Conservation (phyloP, 352 stramenopile species). For the Phytophthora fragariae region DNA sequence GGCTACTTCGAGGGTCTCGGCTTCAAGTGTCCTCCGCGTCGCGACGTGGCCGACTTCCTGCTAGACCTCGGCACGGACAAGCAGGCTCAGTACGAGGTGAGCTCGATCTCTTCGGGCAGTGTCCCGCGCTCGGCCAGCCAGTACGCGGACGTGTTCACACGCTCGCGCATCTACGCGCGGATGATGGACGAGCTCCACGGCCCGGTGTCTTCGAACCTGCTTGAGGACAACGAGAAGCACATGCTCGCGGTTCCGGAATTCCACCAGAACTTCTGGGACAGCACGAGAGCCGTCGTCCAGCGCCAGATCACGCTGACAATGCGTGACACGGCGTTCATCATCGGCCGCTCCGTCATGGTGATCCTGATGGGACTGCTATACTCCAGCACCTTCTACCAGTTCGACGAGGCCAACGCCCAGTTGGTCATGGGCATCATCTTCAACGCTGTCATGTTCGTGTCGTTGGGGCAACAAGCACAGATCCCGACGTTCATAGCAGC, state of each 20-base stretch:
- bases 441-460: constrained; percentile 66
- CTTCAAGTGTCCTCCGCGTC: constrained; percentile 32
- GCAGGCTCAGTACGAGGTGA: constrained; percentile 42
- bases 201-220: constrained; percentile 7
- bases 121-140: constrained; percentile 34
- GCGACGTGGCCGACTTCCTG: constrained; percentile 10
- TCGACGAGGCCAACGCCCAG: constrained; percentile 41
- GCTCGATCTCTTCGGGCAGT: not conserved
- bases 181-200: constrained; percentile 26
- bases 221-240: constrained; percentile 65
- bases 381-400: constrained; percentile 47
- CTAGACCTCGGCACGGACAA: constrained; percentile 24
- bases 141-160: constrained; percentile 32
- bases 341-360: constrained; percentile 39
- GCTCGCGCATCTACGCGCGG: constrained; percentile 20
- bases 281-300: constrained; percentile 24
- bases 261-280: constrained; percentile 36
- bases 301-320: constrained; percentile 54
- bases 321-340: constrained; percentile 44
- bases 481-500: constrained; percentile 48
- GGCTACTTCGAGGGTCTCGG: constrained; percentile 78
- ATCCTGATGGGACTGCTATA: constrained; percentile 54
- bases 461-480: constrained; percentile 40
- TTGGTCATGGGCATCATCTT: constrained; percentile 69
- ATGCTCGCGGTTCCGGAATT: constrained; percentile 70